phyloP scores from a whole-genome alignment of 2,329 filamentous ascomycete species.

The Sporothrix pallida region DNA sequence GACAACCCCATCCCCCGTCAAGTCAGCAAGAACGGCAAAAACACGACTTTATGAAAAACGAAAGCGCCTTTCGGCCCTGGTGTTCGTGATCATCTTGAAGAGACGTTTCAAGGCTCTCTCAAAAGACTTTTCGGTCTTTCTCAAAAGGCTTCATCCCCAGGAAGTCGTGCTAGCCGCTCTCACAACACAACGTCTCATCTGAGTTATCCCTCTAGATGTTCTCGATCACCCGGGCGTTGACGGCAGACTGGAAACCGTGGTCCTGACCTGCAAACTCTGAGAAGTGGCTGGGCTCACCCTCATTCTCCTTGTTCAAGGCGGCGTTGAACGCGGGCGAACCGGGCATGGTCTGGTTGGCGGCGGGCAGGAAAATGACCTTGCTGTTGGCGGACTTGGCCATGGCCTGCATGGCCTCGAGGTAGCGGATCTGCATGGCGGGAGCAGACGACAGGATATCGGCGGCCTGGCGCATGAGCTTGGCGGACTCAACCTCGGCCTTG shows the following conservation, averaged over 20 bases:
- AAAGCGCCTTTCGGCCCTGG: neutral
- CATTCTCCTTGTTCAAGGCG: constrained; percentile 49
- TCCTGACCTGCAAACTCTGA: constrained; percentile 61
- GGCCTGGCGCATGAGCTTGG: constrained; percentile 91
- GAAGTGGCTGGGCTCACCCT: constrained; percentile 49
- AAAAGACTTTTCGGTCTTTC: too few relatives aligned
- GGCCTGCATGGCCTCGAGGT: constrained; percentile 97
- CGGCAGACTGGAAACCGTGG: constrained; percentile 74
- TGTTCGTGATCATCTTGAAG: constrained; percentile 15
- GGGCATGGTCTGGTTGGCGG: constrained; percentile 65
- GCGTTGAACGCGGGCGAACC: constrained; percentile 50
- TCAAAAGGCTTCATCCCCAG: neutral
- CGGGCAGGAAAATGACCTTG: constrained; percentile 85
- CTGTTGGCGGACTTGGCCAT: constrained; percentile 94
- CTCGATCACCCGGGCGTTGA: constrained; percentile 83
- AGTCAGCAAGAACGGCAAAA: constrained; percentile 23
- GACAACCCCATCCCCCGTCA: neutral
- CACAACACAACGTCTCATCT: neutral
- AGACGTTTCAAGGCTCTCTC: too few relatives aligned
- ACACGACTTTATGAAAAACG: constrained; percentile 9
- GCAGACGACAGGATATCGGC: constrained; percentile 91
- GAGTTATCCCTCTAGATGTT: constrained; percentile 68
- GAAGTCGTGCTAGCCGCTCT: constrained; percentile 44
- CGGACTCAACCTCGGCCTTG: constrained; percentile 93
- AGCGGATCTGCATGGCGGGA: constrained; percentile 97